phyloP scores from a whole-genome alignment of 2,329 filamentous ascomycete species.

The Fusarium nurragi region DNA sequence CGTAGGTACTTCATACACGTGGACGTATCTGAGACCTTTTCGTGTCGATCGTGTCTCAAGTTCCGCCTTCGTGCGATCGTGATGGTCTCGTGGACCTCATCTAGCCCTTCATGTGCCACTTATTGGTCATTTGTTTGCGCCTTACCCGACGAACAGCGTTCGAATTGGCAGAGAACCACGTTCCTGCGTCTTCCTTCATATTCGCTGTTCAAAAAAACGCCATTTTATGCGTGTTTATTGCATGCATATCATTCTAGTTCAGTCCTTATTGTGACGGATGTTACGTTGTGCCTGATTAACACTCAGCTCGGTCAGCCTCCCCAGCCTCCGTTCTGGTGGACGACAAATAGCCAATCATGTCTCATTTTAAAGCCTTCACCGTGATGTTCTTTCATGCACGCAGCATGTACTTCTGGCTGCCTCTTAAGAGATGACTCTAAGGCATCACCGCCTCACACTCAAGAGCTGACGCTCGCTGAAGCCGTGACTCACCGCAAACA shows the following conservation, averaged over 20 bases:
- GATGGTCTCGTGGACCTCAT: slow-evolving; percentile 32
- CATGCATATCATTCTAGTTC: slow-evolving; percentile 16
- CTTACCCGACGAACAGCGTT: not conserved
- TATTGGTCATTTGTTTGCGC: slow-evolving; percentile 24
- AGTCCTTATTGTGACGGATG: slow-evolving; percentile 5
- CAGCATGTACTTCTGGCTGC: slow-evolving; percentile 1
- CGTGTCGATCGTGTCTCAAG: slow-evolving; percentile 24
- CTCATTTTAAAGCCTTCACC: not conserved
- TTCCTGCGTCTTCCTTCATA: not conserved
- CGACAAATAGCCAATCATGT: slow-evolving; percentile 10
- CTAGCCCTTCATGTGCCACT: slow-evolving; percentile 31
- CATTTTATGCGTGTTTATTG: slow-evolving; percentile 12
- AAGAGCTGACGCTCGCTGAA: slow-evolving; percentile 6
- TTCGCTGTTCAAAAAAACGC: not conserved
- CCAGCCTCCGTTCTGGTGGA: not conserved
- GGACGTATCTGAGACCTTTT: slow-evolving; percentile 12
- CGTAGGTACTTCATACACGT: slow-evolving; percentile 26
- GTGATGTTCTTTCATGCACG: not conserved
- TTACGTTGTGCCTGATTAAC: slow-evolving; percentile 37
- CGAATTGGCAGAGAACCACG: not conserved
- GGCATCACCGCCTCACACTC: slow-evolving; percentile 19
- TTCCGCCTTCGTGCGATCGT: slow-evolving; percentile 19
- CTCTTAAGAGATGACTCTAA: slow-evolving; percentile 14
- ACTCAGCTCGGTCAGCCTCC: not conserved
- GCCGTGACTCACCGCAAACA: slow-evolving; percentile 32